Conservation (phyloP, 441 rosid genomes). For the Adansonia gregorii region DNA sequence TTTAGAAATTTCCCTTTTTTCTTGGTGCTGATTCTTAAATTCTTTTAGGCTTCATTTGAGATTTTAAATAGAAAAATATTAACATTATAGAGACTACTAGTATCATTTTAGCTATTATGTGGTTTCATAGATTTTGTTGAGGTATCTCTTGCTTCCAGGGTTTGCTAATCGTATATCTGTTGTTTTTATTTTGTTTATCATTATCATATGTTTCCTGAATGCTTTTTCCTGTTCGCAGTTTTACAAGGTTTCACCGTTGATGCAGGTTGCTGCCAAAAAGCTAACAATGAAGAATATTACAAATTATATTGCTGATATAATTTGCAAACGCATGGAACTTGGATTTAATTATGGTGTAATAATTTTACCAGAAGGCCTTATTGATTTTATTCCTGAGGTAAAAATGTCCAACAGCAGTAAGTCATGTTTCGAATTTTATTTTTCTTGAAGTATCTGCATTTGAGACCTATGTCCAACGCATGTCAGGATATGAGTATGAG, state of each 20-base stretch:
- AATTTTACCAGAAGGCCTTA: slow-evolving; percentile 92
- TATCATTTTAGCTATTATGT: background rate
- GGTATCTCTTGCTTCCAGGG: background rate
- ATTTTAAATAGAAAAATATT: background rate
- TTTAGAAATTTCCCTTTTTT: background rate
- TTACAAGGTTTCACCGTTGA: slow-evolving; percentile 20
- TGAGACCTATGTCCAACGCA: too few species aligned
- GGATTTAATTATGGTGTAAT: slow-evolving; percentile 88
- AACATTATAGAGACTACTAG: background rate
- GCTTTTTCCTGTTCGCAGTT: slow-evolving; percentile 7
- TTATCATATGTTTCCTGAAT: background rate
- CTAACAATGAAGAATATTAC: slow-evolving; percentile 84
- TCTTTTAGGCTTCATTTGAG: background rate
- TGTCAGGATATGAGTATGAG: too few species aligned
- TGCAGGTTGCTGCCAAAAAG: slow-evolving; percentile 81
- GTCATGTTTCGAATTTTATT: background rate
- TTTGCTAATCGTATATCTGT: background rate
- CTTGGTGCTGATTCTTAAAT: background rate
- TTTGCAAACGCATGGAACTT: slow-evolving; percentile 68
- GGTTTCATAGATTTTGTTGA: background rate
- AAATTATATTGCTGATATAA: slow-evolving; percentile 74
- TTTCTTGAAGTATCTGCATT: too few species aligned
- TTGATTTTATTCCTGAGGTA: slow-evolving; percentile 98
- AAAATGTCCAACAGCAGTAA: background rate
- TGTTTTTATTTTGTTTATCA: background rate